These are phyloP conservation scores for Massariosphaeria phaeospora DNA, from an alignment of 495 filamentous ascomycete species.

Conservation along the genomic window DNA sequence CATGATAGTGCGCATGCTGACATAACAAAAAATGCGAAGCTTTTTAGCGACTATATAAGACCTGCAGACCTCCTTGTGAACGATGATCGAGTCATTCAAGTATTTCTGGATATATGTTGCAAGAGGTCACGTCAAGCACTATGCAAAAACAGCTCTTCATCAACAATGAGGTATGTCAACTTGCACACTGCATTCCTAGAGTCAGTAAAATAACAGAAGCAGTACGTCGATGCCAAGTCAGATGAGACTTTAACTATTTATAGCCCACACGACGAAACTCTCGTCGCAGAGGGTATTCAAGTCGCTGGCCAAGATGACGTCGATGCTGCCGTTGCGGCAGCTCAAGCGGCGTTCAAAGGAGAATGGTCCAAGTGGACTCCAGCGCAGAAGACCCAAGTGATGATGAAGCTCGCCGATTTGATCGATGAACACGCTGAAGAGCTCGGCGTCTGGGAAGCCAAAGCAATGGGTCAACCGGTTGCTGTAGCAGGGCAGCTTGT, in stretches of 20 bases:
- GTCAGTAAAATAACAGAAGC: background rate
- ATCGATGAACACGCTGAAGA: constrained; percentile 22
- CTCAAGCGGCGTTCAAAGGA: constrained; percentile 29
- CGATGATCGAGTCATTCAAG: too few relatives aligned
- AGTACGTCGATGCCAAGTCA: constrained; percentile 33
- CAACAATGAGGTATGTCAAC: constrained; percentile 37
- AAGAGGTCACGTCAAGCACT: too few relatives aligned
- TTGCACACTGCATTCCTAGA: too few relatives aligned
- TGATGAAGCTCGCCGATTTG: constrained; percentile 34
- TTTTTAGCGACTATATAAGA: too few relatives aligned
- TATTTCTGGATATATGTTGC: too few relatives aligned
- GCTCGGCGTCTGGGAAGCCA: constrained; percentile 24
- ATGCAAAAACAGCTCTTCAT: constrained; percentile 34
- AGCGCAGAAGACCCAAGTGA: constrained; percentile 7
- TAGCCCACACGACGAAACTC: constrained; percentile 27
- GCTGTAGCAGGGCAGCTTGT: constrained; percentile 3
- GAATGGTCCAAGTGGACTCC: constrained; percentile 23
- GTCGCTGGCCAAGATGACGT: constrained; percentile 31
- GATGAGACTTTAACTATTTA: constrained; percentile 27
- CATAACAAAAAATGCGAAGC: too few relatives aligned
- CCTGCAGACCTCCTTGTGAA: too few relatives aligned
- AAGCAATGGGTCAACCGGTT: constrained; percentile 25
- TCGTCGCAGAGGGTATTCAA: constrained; percentile 29
- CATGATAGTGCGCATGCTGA: too few relatives aligned
- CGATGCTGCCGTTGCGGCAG: constrained; percentile 32